phyloP scores from a whole-genome alignment of 1,139 yeast species.

The Debaryomyces udenii region DNA sequence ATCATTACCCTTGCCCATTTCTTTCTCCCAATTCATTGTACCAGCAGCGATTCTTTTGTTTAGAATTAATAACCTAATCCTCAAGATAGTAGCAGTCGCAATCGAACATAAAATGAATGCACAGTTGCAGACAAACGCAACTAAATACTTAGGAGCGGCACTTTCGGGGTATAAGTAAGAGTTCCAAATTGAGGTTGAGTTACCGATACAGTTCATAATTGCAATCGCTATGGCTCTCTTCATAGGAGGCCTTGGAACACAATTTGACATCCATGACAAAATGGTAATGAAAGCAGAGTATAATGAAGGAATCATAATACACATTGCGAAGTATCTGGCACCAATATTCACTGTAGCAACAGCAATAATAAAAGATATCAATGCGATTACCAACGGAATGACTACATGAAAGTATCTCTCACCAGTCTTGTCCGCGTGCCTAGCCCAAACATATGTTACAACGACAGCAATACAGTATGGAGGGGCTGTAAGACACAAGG shows the following conservation, averaged over 20 bases:
- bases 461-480: constrained; percentile 60
- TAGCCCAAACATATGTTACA: constrained; percentile 55
- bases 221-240: constrained; percentile 58
- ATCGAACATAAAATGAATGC: constrained; percentile 48
- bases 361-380: constrained; percentile 55
- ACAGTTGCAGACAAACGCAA: constrained; percentile 53
- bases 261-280: constrained; percentile 59
- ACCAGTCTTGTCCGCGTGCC: constrained; percentile 60
- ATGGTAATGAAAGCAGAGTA: constrained; percentile 60
- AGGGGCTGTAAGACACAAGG: constrained; percentile 61
- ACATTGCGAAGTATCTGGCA: constrained; percentile 64
- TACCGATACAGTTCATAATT: constrained; percentile 53
- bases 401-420: constrained; percentile 58
- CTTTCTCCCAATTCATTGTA: constrained; percentile 54
- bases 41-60: constrained; percentile 49
- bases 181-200: constrained; percentile 58
- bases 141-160: constrained; percentile 46
- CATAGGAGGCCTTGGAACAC: constrained; percentile 54
- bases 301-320: constrained; percentile 60
- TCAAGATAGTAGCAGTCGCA: constrained; percentile 39
- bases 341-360: constrained; percentile 59
- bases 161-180: constrained; percentile 49
- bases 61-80: constrained; percentile 39
- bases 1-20: constrained; percentile 51
- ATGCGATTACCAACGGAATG: constrained; percentile 45